Base-by-base conservation (phyloP, 2,329 filamentous ascomycete species). In the Teratosphaeria viscida region DNA sequence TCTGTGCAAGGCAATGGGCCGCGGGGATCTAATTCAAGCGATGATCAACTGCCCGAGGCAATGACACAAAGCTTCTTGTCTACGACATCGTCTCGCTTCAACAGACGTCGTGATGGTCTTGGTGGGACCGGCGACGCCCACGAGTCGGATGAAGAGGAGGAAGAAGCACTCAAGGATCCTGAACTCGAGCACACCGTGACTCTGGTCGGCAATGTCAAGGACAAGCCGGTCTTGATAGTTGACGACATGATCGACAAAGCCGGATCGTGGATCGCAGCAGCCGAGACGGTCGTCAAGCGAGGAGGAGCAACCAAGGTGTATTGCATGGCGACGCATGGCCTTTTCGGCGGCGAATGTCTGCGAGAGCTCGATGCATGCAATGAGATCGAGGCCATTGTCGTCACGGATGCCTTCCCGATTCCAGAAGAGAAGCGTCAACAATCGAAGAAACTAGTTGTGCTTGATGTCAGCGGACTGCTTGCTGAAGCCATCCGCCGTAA, bases 181-280 rank as follows among this genome's bases (percentile, higher is more conserved):
- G 86, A 87, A 62, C 80, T 92, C 26, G 94, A 99, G 77, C 91
- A 92, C 70, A 96, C 92, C 79, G 95, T 99, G 68, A 99, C 94
- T 0, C 81, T 99, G n/a, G 94, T 99, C 14, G 94, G 94, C 62
- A 90, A 97, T 68, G 94, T 99, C 61, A 88, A 86, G 70, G 85
- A 90, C 71, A 85, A 90, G 60, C 87, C 90, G 0, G 94, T 97
- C 58, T 88, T 99, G 72, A 91, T 99, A 62, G 89, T 99, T 56
- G 94, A 99, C 73, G 94, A 99, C 73, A 97, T 99, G 89, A 96
- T 99, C 70, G 94, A 99, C 77, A 96, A 96, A 77, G 86, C 91
- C 10, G 90, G 88, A 14, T 96, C 90, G 6, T 99, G 94, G 94
- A 95, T 99, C 66, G 92, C 92, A 5, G 94, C 94, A 6, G 94